phyloP scores from a whole-genome alignment of 768 basidiomycete species.

The Ephemerocybe angulata region DNA sequence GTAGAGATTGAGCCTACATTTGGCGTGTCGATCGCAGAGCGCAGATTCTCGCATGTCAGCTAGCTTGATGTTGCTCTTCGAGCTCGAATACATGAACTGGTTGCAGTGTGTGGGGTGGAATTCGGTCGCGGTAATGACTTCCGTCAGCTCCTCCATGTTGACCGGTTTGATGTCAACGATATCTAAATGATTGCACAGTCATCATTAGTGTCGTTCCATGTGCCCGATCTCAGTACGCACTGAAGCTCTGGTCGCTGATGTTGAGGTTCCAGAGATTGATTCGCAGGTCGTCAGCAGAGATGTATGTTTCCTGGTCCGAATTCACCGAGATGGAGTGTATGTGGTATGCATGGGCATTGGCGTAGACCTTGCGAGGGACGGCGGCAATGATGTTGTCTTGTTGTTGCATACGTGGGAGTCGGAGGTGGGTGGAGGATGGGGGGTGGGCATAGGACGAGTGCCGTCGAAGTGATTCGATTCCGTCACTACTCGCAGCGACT shows the following conservation, averaged over 20 bases:
- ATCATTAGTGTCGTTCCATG: neutral
- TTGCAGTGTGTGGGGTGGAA: constrained; percentile 98
- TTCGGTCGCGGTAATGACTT: constrained; percentile 99
- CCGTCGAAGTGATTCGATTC: constrained; percentile 94
- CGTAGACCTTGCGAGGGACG: constrained; percentile 96
- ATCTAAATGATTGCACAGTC: constrained; percentile 46
- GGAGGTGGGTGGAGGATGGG: constrained; percentile 56
- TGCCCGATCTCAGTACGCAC: constrained; percentile 46
- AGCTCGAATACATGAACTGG: constrained; percentile 99
- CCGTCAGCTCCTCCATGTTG: constrained; percentile 99
- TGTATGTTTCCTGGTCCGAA: constrained; percentile 98
- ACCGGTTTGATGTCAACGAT: constrained; percentile 99
- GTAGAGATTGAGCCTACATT: constrained; percentile 59
- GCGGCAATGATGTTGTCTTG: constrained; percentile 99
- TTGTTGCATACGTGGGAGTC: constrained; percentile 85
- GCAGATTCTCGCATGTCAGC: constrained; percentile 99
- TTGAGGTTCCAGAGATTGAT: constrained; percentile 98
- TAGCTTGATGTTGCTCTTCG: constrained; percentile 98
- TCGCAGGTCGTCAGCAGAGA: constrained; percentile 96
- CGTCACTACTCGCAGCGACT: constrained; percentile 90
- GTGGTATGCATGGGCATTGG: constrained; percentile 99
- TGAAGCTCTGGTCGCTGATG: constrained; percentile 98
- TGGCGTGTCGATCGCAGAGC: constrained; percentile 92
- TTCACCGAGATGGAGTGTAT: constrained; percentile 99
- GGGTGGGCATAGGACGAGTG: constrained; percentile 64